Percentiles rank a stretch among this genome's conserved stretches.
phyloP scores from a whole-genome alignment of 139 green algal species.

The Ulvella scutata region DNA sequence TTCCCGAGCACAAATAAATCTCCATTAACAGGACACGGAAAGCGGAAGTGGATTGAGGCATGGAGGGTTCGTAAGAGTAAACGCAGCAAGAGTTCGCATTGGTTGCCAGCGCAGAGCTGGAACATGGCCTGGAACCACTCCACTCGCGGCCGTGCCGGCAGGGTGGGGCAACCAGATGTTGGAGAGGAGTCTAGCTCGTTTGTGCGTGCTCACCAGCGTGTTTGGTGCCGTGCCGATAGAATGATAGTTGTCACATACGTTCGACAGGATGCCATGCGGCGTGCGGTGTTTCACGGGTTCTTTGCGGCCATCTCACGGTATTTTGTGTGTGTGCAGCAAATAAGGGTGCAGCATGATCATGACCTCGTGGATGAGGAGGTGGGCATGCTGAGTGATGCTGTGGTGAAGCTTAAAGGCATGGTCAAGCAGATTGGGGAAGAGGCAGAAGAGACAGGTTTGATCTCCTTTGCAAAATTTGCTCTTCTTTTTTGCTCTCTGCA shows the following conservation, averaged over 20 bases:
- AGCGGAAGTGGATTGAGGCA: too few species aligned
- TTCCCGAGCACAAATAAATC: too few species aligned
- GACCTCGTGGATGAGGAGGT: not conserved
- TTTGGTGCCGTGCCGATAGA: too few species aligned
- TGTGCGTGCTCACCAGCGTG: too few species aligned
- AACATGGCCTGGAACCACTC: not conserved
- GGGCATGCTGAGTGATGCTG: not conserved
- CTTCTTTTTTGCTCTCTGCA: too few species aligned
- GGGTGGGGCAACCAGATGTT: not conserved
- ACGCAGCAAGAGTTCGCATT: too few species aligned
- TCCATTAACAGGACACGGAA: too few species aligned
- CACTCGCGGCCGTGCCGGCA: not conserved
- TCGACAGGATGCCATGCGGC: not conserved
- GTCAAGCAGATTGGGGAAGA: not conserved
- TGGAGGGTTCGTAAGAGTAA: too few species aligned
- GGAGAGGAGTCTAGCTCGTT: not conserved
- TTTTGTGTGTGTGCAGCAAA: not conserved
- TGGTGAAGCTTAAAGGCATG: not conserved
- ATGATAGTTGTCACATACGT: not conserved
- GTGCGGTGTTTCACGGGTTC: not conserved
- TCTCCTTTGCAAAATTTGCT: too few species aligned
- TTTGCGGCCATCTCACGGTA: not conserved
- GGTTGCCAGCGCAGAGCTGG: too few species aligned
- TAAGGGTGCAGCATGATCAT: not conserved
- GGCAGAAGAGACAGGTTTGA: not conserved